Base-by-base conservation (phyloP, 208 protist species). In the Porcisia hertigi region DNA sequence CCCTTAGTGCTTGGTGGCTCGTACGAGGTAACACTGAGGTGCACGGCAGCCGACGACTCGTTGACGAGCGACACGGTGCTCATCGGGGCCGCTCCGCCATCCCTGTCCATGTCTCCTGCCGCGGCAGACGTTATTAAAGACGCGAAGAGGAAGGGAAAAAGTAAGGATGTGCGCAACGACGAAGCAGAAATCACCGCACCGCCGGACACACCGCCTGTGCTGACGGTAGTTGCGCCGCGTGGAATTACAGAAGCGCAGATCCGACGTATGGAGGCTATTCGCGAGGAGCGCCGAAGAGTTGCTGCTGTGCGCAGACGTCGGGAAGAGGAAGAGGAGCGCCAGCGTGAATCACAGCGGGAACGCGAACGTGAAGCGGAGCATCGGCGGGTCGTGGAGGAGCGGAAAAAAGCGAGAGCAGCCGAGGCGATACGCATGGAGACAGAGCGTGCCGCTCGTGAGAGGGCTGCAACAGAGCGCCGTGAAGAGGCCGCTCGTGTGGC, bases 341-440 rank as follows among this genome's bases (percentile, higher is more conserved):
- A 67, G 52, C 83, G 85, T 53, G 89, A 96, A 76, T 73, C 75
- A 30, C 71, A 82, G 65, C 80, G 88, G 14, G 90, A 93, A 63
- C 71, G 59, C n/a, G 85, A 88, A 70, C 83, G 90, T 0, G 92
- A 83, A 41, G 84, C 80, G 47, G 89, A 85, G 47, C 86, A 89
- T 64, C 66, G 70, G 4, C 71, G 76, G 55, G 20, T 91, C 20
- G 88, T 95, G 63, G 76, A 90, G 75, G 84, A 94, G 71, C 84
- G 87, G 47, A 92, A 92, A 69, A 76, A 73, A 60, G 72, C 47
- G 9, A 88, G 81, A 64, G 77, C 70, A 43, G 73, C 71, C 49
- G 86, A 82, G 63, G 71, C 78, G 60, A 73, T 73, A n/a, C 78
- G 78, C 43, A 82, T 82, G 69, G 80, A 80, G 69, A 54, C 45